A percentile compares a stretch with the other conserved stretches of the same genome.
Evolutionary conservation across 2,329 filamentous ascomycete species (phyloP).

Genomic region (Paecilomyces niveus): DNA sequence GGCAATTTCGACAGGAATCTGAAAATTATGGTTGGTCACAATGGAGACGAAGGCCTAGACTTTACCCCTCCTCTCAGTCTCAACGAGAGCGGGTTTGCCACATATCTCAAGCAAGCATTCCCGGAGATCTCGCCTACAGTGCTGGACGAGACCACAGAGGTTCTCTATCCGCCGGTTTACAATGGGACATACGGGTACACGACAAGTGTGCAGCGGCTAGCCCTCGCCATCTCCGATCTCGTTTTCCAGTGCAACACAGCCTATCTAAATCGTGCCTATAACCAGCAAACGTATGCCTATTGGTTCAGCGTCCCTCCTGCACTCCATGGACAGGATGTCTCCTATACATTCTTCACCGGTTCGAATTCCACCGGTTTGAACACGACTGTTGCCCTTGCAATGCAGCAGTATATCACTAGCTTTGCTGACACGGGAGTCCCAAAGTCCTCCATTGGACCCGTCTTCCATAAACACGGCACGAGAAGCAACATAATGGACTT

Average conservation of each 20-base stretch:
- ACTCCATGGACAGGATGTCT: constrained; percentile 46
- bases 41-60: constrained; percentile 34
- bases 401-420: constrained; percentile 33
- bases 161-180: constrained; percentile 47
- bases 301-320: constrained; percentile 48
- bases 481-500: constrained; percentile 40
- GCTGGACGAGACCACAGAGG: constrained; percentile 38
- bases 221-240: constrained; percentile 37
- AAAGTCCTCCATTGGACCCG: constrained; percentile 27
- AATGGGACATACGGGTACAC: constrained; percentile 43
- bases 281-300: constrained; percentile 47
- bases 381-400: constrained; percentile 22
- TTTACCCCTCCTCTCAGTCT: constrained; percentile 32
- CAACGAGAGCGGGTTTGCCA: constrained; percentile 15
- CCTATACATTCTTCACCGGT: constrained; percentile 46
- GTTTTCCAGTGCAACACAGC: constrained; percentile 48
- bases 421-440: constrained; percentile 29
- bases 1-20: constrained; percentile 40
- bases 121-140: constrained; percentile 17
- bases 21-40: constrained; percentile 41
- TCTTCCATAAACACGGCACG: constrained; percentile 42
- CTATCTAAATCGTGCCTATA: constrained; percentile 45
- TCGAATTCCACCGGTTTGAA: constrained; percentile 18
- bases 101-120: constrained; percentile 13
- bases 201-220: constrained; percentile 35